Percentiles rank a stretch among this genome's conserved stretches.
These are phyloP conservation scores for Globisporangium sylvaticum DNA, from an alignment of 352 stramenopile species.

Conservation along the genomic window DNA sequence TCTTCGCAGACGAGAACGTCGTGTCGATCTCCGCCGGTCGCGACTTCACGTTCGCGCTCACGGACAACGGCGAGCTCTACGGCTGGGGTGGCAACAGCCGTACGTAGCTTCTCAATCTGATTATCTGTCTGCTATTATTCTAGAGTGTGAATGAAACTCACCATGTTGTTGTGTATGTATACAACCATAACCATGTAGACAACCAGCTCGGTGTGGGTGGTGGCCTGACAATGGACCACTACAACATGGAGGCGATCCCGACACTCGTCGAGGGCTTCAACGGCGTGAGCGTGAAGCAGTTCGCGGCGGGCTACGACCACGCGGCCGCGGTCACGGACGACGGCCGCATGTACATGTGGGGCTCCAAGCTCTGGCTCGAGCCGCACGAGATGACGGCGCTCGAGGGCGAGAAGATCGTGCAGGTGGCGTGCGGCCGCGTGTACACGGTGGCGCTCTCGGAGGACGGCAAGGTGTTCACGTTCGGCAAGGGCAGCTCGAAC, in stretches of 20 bases:
- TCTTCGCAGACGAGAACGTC: conserved; percentile 72
- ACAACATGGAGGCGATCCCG: conserved; percentile 93
- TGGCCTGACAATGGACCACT: conserved; percentile 89
- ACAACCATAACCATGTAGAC: too few relatives aligned
- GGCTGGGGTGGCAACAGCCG: conserved; percentile 91
- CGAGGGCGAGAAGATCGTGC: conserved; percentile 60
- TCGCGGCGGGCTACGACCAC: conserved; percentile 93
- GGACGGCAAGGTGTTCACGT: conserved; percentile 81
- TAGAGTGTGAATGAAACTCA: too few relatives aligned
- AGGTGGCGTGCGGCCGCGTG: conserved; percentile 79
- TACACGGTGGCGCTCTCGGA: conserved; percentile 82
- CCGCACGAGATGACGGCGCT: conserved; percentile 87
- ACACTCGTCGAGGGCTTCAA: conserved; percentile 76
- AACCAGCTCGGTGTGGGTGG: conserved; percentile 88
- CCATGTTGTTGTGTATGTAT: too few relatives aligned
- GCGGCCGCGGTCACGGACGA: conserved; percentile 79
- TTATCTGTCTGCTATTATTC: neutral
- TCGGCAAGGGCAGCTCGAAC: conserved; percentile 85
- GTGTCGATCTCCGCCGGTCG: conserved; percentile 74
- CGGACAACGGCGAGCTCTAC: conserved; percentile 80
- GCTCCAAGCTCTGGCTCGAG: conserved; percentile 91
- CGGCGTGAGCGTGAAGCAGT: conserved; percentile 66
- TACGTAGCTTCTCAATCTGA: conserved; percentile 31
- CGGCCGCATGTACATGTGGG: conserved; percentile 79
- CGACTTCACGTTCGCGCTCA: conserved; percentile 89